Evolutionary conservation across 1,284 basidiomycete genomes (phyloP).

Genomic region (Melampsora americana): DNA sequence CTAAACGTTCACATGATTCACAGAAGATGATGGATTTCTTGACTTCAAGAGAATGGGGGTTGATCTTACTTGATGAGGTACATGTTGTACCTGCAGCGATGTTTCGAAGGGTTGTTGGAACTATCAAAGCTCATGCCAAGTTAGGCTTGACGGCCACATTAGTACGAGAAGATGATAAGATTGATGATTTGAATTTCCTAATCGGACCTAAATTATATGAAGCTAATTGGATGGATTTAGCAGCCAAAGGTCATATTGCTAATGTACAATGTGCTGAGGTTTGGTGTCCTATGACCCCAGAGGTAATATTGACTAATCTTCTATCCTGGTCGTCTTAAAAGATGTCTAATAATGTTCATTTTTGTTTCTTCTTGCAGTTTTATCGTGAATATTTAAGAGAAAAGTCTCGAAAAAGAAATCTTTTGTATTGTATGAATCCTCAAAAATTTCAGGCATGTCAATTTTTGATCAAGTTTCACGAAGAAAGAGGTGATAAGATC

Average conservation of each 20-base stretch:
- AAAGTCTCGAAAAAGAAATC: constrained; percentile 85
- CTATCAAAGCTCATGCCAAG: constrained; percentile 96
- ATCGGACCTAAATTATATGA: constrained; percentile 99
- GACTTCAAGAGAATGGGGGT: constrained; percentile 90
- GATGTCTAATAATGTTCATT: not conserved
- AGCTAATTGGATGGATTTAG: constrained; percentile 99
- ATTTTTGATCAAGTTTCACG: constrained; percentile 97
- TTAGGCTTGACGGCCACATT: constrained; percentile 92
- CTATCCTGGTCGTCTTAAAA: not conserved
- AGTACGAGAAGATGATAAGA: constrained; percentile 98
- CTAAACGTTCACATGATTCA: constrained; percentile 90
- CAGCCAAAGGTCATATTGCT: constrained; percentile 97
- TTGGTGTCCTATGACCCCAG: constrained; percentile 99
- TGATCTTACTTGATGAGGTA: constrained; percentile 90
- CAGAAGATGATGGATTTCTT: constrained; percentile 99
- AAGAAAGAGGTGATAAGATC: constrained; percentile 95
- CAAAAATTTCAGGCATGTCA: constrained; percentile 99
- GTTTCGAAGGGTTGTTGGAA: constrained; percentile 92
- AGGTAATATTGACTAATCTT: constrained; percentile 53
- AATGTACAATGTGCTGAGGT: constrained; percentile 99
- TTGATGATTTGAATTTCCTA: constrained; percentile 96
- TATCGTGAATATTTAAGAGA: constrained; percentile 95
- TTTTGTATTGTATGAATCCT: constrained; percentile 99
- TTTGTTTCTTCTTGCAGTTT: constrained; percentile 59
- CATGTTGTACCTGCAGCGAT: constrained; percentile 96